These are phyloP conservation scores for Litsea cubeba DNA, from an alignment of 164 flowering plant genomes.

Conservation along the genomic window DNA sequence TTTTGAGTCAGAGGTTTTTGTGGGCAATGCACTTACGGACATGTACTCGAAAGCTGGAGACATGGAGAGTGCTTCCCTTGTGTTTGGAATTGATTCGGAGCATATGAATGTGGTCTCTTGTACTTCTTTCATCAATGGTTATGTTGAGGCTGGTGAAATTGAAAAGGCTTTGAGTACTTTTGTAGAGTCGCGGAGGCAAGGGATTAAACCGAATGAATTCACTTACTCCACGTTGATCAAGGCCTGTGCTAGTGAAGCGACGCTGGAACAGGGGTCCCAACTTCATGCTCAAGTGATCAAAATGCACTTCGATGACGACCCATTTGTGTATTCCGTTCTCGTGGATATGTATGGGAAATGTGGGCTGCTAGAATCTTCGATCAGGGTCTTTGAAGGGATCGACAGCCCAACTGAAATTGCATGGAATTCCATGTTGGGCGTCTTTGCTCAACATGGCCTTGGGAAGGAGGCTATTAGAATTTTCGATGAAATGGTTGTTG, in stretches of 20 bases:
- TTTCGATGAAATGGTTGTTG: slow-evolving; percentile 28
- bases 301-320: slow-evolving; percentile 25
- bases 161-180: slow-evolving; percentile 34
- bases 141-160: slow-evolving; percentile 30
- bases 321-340: slow-evolving; percentile 36
- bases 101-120: slow-evolving; percentile 41
- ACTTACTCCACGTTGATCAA: slow-evolving; percentile 52
- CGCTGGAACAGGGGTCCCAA: slow-evolving; percentile 39
- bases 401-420: slow-evolving; percentile 30
- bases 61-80: slow-evolving; percentile 39
- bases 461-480: slow-evolving; percentile 34
- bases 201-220: slow-evolving; percentile 45
- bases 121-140: slow-evolving; percentile 50
- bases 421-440: slow-evolving; percentile 54
- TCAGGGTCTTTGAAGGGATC: slow-evolving; percentile 30
- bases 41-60: slow-evolving; percentile 46
- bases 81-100: slow-evolving; percentile 24
- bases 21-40: slow-evolving; percentile 48
- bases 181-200: slow-evolving; percentile 28
- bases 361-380: slow-evolving; percentile 37
- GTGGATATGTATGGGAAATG: slow-evolving; percentile 65
- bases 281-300: slow-evolving; percentile 50
- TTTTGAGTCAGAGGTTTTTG: slow-evolving; percentile 25
- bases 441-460: slow-evolving; percentile 45
- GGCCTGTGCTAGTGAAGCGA: slow-evolving; percentile 51